Percentiles rank a stretch among this genome's conserved stretches.
Conservation (phyloP, 1,139 yeast species). For the Hyphopichia khmerensis region DNA sequence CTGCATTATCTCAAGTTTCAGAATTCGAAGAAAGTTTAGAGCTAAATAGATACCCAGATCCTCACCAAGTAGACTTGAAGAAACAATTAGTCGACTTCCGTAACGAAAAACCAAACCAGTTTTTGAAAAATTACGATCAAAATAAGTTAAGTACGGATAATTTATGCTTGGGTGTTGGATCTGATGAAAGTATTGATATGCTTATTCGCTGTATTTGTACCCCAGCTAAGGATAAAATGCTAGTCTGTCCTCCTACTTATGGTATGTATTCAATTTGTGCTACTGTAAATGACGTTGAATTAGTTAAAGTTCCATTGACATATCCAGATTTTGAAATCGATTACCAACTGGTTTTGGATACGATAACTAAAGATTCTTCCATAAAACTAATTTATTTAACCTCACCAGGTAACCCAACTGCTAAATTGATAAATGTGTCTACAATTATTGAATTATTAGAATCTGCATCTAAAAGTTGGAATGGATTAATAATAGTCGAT, state of each 20-base stretch:
- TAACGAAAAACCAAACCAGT: constrained; percentile 44
- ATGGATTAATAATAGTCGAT: constrained; percentile 83
- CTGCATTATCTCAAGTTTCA: constrained; percentile 49
- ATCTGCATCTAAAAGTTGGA: constrained; percentile 48
- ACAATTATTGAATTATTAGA: constrained; percentile 52
- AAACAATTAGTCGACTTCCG: constrained; percentile 69
- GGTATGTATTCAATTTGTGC: constrained; percentile 97
- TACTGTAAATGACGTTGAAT: constrained; percentile 78
- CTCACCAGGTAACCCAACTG: constrained; percentile 99
- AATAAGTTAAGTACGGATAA: constrained; percentile 57
- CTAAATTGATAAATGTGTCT: constrained; percentile 51
- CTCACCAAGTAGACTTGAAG: constrained; percentile 85
- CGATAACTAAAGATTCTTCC: constrained; percentile 52
- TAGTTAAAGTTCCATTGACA: constrained; percentile 65
- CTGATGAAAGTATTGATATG: constrained; percentile 93
- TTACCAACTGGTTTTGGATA: constrained; percentile 51
- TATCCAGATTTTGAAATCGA: constrained; percentile 67
- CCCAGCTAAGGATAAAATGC: constrained; percentile 79
- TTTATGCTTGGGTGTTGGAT: constrained; percentile 92
- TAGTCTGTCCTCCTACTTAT: constrained; percentile 93
- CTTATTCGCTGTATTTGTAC: constrained; percentile 79
- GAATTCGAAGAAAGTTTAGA: constrained; percentile 37
- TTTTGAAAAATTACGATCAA: constrained; percentile 14
- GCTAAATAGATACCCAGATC: constrained; percentile 93
- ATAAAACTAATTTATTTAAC: constrained; percentile 81